Base-by-base conservation (phyloP, 345 rosid genomes). In the Crucihimalaya himalaica region DNA sequence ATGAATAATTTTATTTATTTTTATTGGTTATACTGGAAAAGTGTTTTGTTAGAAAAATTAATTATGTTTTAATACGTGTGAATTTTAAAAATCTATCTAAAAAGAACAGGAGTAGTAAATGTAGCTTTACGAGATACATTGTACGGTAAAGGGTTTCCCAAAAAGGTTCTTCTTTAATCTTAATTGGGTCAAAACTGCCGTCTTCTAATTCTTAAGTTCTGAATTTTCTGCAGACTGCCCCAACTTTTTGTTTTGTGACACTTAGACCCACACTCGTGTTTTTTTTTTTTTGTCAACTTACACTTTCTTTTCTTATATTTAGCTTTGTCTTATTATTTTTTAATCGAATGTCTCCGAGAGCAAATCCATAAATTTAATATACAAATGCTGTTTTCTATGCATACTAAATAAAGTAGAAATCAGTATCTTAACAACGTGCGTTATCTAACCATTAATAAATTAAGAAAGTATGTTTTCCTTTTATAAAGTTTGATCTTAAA, bases 111-210 rank as follows among this genome's bases (percentile, higher is more conserved):
- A 23, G 2, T 23, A 23, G 25, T 23, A 23, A 23, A 23, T 28
- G 21, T 23, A n/a, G 27, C 63, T 54, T 53, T 53, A 53, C 31
- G 25, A 68, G 40, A 35, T 2, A 6, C 1, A 39, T 18, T 10
- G 5, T 13, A 27, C 29, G 14, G 29, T 31, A 42, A n/a, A 40
- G 2, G 8, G 6, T 29, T 29, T 40, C 2, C 23, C 7, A 16
- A 21, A 28, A 64, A 45, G 57, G 15, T 64, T 64, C 65, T 54
- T 55, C 25, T 14, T 32, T 21, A 32, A 55, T 57, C 19, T 64
- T 28, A 47, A 13, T 25, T 45, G 48, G 56, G 84, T 84, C 86
- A 84, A 84, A 60, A 76, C 56, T 73, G 86, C 65, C 81, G 80
- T 32, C 83, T 77, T 34, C 59, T 20, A 68, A 59, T 16, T 16